Evolutionary conservation across 164 flowering plant species (phyloP).

Genomic region (Macadamia integrifolia): DNA sequence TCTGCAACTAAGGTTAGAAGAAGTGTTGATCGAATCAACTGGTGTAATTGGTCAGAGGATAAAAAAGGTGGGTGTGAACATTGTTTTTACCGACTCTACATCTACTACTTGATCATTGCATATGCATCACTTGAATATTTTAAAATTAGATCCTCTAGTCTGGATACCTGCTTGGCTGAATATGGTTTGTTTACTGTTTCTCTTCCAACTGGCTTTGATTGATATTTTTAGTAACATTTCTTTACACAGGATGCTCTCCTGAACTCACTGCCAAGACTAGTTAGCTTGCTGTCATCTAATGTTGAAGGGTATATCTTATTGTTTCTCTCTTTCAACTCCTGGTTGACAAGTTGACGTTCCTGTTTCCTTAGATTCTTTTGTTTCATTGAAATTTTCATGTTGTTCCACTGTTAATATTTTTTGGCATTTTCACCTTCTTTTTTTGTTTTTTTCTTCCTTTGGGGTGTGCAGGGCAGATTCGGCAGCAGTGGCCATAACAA

Average conservation of each 20-base stretch:
- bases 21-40: conserved; percentile 84
- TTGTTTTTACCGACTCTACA: background rate
- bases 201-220: background rate
- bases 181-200: background rate
- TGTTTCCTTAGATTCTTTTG: background rate
- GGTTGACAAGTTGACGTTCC: background rate
- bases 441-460: background rate
- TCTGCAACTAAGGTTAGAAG: conserved; percentile 54
- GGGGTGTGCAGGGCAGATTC: conserved; percentile 69
- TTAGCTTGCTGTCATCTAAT: conserved; percentile 52
- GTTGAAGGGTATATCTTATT: conserved; percentile 49
- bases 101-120: background rate
- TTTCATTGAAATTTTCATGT: background rate
- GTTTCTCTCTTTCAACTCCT: conserved; percentile 1
- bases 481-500: conserved; percentile 95
- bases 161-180: background rate
- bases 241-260: conserved; percentile 80
- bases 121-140: background rate
- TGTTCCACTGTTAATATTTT: background rate
- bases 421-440: background rate
- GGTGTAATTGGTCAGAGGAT: conserved; percentile 97
- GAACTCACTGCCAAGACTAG: conserved; percentile 70
- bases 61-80: conserved; percentile 54
- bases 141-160: background rate
- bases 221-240: conserved; percentile 2